A percentile compares a stretch with the other conserved stretches of the same genome.
Evolutionary conservation across 192 early-diverging fungal genomes (phyloP).

Genomic region (Physocladia obscura): DNA sequence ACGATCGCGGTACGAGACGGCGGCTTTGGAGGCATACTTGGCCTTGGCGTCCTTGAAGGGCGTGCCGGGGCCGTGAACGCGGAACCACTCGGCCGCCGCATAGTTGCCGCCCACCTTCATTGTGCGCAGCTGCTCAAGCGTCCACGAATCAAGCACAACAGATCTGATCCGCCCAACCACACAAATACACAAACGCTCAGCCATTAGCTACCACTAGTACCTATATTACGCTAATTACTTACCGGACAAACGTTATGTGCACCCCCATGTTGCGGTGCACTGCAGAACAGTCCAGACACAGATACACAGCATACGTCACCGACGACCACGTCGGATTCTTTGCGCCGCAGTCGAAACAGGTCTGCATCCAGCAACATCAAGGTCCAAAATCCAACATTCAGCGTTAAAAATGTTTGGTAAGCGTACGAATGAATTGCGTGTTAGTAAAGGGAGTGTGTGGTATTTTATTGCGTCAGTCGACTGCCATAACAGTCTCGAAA

Average conservation of each 20-base stretch:
- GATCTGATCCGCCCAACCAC: conserved; percentile 56
- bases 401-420: too few relatives aligned
- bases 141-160: conserved; percentile 86
- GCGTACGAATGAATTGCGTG: too few relatives aligned
- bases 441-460: too few relatives aligned
- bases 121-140: conserved; percentile 84
- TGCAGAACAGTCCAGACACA: conserved; percentile 95
- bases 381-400: too few relatives aligned
- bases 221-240: too few relatives aligned
- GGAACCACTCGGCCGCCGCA: conserved; percentile 78
- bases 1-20: conserved; percentile 72
- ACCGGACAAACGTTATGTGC: conserved; percentile 96
- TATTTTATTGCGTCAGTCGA: too few relatives aligned
- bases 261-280: conserved; percentile 96
- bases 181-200: not conserved
- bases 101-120: conserved; percentile 88
- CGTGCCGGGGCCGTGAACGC: conserved; percentile 61
- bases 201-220: too few relatives aligned
- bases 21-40: conserved; percentile 76
- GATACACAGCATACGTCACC: conserved; percentile 90
- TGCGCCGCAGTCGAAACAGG: conserved; percentile 92
- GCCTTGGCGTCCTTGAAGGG: conserved; percentile 71
- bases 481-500: too few relatives aligned
- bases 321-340: conserved; percentile 96
- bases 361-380: conserved; percentile 42